Base-by-base conservation (phyloP, 345 rosid species). In the Durio zibethinus region DNA sequence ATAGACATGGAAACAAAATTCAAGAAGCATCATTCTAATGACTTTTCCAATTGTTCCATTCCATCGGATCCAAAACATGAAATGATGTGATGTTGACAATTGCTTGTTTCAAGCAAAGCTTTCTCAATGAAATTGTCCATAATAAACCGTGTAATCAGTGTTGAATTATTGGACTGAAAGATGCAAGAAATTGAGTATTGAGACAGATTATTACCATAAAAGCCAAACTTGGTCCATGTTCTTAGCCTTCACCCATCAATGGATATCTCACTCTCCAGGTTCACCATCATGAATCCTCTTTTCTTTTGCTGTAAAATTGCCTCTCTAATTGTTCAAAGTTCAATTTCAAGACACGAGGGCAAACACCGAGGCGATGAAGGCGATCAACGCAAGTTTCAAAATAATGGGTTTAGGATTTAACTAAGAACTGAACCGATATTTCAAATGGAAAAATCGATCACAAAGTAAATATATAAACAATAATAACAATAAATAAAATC, bases 31-130 rank as follows among this genome's bases (percentile, higher is more conserved):
- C 57, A n/a, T 53, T 25, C n/a, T 29, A 1, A 50, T 20, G 29
- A 52, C 75, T 50, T 61, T 33, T 10, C 61, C 45, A 20, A 50
- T 50, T 33, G 14, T 38, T 64, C 16, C 18, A 11, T 23, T 7
- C 27, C 7, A 72, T 52, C 20, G 45, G 75, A 72, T 52, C 47
- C 75, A 15, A 53, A 4, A 29, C 75, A 35, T 52, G 75, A 50
- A 52, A 33, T 72, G 62, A 52, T 72, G 75, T 52, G 75, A 72
- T 20, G 6, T 72, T 72, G 75, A 72, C 75, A 2, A 72, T 33
- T 31, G 62, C 75, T 53, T 52, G 42, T n/a, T 21, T 31, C 2
- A n/a, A 4, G 18, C 21, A 31, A 15, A 5, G n/a, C 36, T 33
- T 52, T 35, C 29, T 72, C 40, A 5, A 50, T 9, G 3, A 18